A percentile compares a stretch with the other conserved stretches of the same genome.
Conservation (phyloP, 169 alveolate genomes). For the Plasmodium adleri region DNA sequence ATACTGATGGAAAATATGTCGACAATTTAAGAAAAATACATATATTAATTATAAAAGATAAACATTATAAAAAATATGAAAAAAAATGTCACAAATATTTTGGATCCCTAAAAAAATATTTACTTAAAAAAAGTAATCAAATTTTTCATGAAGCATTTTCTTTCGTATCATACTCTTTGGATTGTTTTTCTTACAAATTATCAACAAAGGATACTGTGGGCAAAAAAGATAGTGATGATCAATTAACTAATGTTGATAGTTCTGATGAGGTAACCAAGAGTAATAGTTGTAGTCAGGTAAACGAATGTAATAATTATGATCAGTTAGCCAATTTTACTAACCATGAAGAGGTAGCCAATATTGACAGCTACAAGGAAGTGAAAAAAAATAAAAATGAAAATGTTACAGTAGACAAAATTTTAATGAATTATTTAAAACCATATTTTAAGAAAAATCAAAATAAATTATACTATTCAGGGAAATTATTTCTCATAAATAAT, state of each 20-base stretch:
- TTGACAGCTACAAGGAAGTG: neutral
- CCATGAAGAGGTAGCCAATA: neutral
- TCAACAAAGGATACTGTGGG: neutral
- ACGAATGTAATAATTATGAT: no score
- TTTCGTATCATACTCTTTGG: conserved; percentile 34
- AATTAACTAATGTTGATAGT: no score
- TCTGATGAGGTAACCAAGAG: no score
- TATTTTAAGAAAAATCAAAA: conserved; percentile 47
- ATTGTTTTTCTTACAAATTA: conserved; percentile 25
- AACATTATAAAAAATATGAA: conserved; percentile 55
- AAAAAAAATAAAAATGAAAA: conserved; percentile 21
- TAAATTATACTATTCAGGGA: conserved; percentile 48
- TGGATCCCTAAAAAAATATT: conserved; percentile 45
- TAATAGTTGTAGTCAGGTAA: no score
- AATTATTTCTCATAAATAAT: conserved; percentile 31
- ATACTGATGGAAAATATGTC: conserved; percentile 72
- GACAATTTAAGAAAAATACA: conserved; percentile 56
- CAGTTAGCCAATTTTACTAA: neutral
- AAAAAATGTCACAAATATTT: conserved; percentile 28
- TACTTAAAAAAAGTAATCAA: conserved; percentile 55
- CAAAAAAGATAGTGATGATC: neutral
- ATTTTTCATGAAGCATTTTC: conserved; percentile 60
- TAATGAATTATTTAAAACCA: conserved; percentile 23
- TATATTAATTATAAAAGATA: conserved; percentile 53
- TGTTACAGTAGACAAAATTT: conserved; percentile 26